Evolutionary conservation across 1,139 yeast genomes (phyloP).

Genomic region (Kluyveromyces sp.): DNA sequence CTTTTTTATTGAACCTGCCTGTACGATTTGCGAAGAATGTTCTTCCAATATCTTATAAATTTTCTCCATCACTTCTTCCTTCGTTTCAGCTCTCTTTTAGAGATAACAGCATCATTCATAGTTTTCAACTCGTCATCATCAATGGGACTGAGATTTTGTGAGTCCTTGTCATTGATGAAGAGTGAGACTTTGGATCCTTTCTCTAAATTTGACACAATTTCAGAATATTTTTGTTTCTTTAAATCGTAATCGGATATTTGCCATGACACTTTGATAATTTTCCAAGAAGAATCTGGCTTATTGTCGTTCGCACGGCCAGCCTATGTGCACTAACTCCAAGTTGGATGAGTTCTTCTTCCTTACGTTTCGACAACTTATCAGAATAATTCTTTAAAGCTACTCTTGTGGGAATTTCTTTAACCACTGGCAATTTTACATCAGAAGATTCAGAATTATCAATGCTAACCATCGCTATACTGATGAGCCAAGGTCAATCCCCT

Average conservation of each 20-base stretch:
- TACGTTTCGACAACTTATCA: conserved; percentile 33
- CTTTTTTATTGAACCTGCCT: conserved; percentile 27
- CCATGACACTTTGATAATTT: conserved; percentile 39
- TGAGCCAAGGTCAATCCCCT: conserved; percentile 21
- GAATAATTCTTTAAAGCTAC: conserved; percentile 34
- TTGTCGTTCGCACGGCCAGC: conserved; percentile 14
- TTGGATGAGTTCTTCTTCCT: conserved; percentile 27
- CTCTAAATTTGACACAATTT: conserved; percentile 33
- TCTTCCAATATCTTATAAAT: conserved; percentile 31
- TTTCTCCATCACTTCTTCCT: conserved; percentile 27
- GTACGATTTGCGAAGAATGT: conserved; percentile 26
- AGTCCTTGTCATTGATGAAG: conserved; percentile 31
- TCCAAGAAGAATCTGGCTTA: conserved; percentile 28
- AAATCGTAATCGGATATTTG: conserved; percentile 37
- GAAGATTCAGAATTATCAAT: conserved; percentile 14
- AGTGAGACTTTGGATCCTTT: conserved; percentile 35
- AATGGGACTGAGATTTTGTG: conserved; percentile 7
- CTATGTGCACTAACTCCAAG: conserved; percentile 18
- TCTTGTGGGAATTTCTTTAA: conserved; percentile 32
- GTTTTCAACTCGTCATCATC: background rate
- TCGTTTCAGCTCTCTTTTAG: conserved; percentile 19
- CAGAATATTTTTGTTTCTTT: conserved; percentile 37
- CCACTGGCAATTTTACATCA: conserved; percentile 24
- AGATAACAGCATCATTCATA: conserved; percentile 6
- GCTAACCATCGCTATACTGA: conserved; percentile 21